Evolutionary conservation across 805 yeast species (phyloP).

Genomic region (Kuraishia hungarica): DNA sequence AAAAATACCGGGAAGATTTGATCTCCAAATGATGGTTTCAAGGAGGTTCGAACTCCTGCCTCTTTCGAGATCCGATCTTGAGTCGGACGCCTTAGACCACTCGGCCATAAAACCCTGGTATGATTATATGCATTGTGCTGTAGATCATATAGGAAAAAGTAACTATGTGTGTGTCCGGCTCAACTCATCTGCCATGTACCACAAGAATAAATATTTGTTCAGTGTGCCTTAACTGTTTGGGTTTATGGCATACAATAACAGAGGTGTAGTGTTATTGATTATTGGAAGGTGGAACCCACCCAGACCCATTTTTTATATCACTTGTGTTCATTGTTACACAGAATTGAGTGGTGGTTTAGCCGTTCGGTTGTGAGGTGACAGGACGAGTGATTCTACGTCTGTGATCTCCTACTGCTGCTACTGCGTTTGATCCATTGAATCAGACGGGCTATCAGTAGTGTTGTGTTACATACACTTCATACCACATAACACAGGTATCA

Average conservation of each 20-base stretch:
- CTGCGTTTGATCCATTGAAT: too few species aligned
- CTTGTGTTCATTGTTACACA: too few species aligned
- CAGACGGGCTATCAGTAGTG: too few species aligned
- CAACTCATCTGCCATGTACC: background rate
- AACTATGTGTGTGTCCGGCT: background rate
- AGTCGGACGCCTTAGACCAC: constrained; percentile 20
- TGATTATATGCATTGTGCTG: background rate
- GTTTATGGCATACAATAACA: background rate
- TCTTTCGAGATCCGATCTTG: constrained; percentile 22
- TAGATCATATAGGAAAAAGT: background rate
- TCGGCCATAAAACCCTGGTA: constrained; percentile 19
- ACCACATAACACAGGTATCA: too few species aligned
- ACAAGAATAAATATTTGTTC: background rate
- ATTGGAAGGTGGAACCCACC: too few species aligned
- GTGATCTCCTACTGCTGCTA: too few species aligned
- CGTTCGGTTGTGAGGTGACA: too few species aligned
- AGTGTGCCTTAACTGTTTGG: background rate
- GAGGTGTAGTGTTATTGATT: too few species aligned
- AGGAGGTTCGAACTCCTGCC: constrained; percentile 25
- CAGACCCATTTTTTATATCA: too few species aligned
- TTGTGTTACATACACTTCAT: too few species aligned
- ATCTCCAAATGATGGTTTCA: constrained; percentile 11
- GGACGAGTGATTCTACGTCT: too few species aligned
- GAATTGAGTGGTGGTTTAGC: too few species aligned
- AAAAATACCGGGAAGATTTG: background rate